phyloP scores from a whole-genome alignment of 192 early-diverging fungal genomes.

The Gaertneriomyces semiglobifer region DNA sequence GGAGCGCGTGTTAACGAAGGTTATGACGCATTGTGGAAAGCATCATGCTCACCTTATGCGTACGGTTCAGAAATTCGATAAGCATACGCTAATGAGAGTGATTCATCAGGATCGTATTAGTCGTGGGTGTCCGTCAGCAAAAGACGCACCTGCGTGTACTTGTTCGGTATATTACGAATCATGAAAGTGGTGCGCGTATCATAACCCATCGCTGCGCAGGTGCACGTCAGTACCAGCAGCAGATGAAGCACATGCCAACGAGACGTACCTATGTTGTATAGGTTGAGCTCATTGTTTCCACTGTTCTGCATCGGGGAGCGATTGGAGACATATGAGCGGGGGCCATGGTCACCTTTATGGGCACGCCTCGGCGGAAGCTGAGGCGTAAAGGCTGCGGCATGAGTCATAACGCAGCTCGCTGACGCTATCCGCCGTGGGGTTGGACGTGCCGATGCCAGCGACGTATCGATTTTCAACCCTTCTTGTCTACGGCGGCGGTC shows the following conservation, averaged over 20 bases:
- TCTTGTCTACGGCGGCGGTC: neutral
- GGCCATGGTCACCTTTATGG: too few species aligned
- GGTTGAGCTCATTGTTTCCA: conserved; percentile 24
- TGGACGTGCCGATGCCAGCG: conserved; percentile 3
- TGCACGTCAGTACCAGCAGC: neutral
- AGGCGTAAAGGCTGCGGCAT: too few species aligned
- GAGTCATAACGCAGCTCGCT: conserved; percentile 16
- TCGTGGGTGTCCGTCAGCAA: too few species aligned
- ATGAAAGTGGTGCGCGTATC: conserved; percentile 79
- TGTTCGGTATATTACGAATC: conserved; percentile 80
- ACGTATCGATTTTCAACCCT: conserved; percentile 16
- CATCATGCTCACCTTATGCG: conserved; percentile 50
- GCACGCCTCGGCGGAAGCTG: too few species aligned
- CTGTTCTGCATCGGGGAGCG: conserved; percentile 5
- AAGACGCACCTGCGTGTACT: conserved; percentile 65
- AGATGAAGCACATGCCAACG: neutral
- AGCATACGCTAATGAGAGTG: conserved; percentile 62
- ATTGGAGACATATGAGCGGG: neutral
- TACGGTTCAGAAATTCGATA: conserved; percentile 64
- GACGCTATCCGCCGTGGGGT: conserved; percentile 18
- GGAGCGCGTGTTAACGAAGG: neutral
- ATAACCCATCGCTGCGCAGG: conserved; percentile 31
- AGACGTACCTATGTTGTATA: conserved; percentile 32
- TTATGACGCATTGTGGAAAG: conserved; percentile 3
- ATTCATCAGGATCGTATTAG: neutral